Base-by-base conservation (phyloP, 257 asterid species). In the Perilla frutescens region DNA sequence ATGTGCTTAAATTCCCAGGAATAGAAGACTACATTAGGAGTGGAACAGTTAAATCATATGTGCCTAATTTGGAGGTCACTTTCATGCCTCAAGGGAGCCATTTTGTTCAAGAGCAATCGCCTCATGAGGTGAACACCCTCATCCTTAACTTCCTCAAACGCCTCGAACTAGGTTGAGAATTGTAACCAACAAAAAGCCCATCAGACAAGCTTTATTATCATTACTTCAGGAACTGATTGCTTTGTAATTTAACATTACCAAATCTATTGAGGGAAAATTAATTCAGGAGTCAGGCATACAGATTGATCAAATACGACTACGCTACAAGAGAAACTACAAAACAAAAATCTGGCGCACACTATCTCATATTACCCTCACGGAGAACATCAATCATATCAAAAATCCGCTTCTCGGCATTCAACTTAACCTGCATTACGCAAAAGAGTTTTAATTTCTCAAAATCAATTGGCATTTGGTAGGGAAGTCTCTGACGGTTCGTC, bases 291-390 rank as follows among this genome's bases (percentile, higher is more conserved):
- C 4, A 4, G 12, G 20, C 43, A 73, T 0, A 15, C 14, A 49
- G 3, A 32, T 8, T 44, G 15, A 14, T 40, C 1, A 50, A 54
- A 26, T 5, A 44, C 11, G 54, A 20, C 26, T 43, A 13, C 2
- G 43, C 58, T 44, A 73, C 64, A 40, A 51, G 15, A 55, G 44
- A 49, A 36, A 8, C 59, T 51, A 56, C 3, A 56, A 62, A 45
- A 56, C 3, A 56, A 62, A 45, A 26, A 44, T 3, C 32, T n/a
- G 66, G 6, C 58, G 13, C 58, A 34, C 59, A 75, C 79, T 74
- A 94, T 81, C 96, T 80, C 99, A 91, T 91, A 76, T 85, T 91
- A 60, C 99, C 99, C 87, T 90, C 97, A 1, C 91, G 91, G 73
- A 91, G 87, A 59, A 94, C 97, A 51, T 94, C 99, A 2, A 91